Evolutionary conservation across 164 flowering plant species (phyloP).

Genomic region (Sextonia rubra): DNA sequence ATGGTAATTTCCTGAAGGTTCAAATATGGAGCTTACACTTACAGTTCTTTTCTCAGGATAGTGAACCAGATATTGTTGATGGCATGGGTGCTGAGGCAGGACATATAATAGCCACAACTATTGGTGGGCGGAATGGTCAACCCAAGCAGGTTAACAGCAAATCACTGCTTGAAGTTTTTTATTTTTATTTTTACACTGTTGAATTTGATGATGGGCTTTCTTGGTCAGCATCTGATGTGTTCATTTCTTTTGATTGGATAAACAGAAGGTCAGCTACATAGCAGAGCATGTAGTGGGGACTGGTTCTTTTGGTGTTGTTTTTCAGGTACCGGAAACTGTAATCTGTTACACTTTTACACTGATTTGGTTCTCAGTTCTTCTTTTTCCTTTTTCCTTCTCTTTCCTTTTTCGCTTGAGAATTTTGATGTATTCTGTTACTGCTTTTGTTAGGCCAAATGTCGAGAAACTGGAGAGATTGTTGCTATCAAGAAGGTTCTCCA

Average conservation of each 20-base stretch:
- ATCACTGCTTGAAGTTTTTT: slow-evolving; percentile 1
- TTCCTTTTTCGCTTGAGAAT: not conserved
- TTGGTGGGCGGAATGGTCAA: slow-evolving; percentile 86
- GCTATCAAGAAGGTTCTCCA: slow-evolving; percentile 97
- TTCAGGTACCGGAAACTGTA: slow-evolving; percentile 49
- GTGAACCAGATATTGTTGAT: slow-evolving; percentile 84
- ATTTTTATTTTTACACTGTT: not conserved
- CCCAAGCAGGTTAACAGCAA: slow-evolving; percentile 61
- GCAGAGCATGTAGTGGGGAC: slow-evolving; percentile 96
- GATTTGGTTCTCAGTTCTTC: not conserved
- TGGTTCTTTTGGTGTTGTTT: slow-evolving; percentile 94
- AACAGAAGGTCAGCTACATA: slow-evolving; percentile 75
- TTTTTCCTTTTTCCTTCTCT: not conserved
- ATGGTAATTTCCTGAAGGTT: not conserved
- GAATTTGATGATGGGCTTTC: slow-evolving; percentile 5
- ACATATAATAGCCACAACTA: slow-evolving; percentile 71
- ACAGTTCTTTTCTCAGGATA: slow-evolving; percentile 43
- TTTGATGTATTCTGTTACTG: slow-evolving; percentile 1
- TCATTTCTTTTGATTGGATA: slow-evolving; percentile 10
- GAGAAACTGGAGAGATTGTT: slow-evolving; percentile 93
- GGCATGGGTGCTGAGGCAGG: slow-evolving; percentile 91
- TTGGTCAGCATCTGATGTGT: slow-evolving; percentile 3
- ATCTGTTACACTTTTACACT: not conserved
- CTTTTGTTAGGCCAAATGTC: slow-evolving; percentile 75
- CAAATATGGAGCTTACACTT: not conserved